phyloP scores from a whole-genome alignment of 495 filamentous ascomycete genomes.

The Hypomontagnella monticulosa region DNA sequence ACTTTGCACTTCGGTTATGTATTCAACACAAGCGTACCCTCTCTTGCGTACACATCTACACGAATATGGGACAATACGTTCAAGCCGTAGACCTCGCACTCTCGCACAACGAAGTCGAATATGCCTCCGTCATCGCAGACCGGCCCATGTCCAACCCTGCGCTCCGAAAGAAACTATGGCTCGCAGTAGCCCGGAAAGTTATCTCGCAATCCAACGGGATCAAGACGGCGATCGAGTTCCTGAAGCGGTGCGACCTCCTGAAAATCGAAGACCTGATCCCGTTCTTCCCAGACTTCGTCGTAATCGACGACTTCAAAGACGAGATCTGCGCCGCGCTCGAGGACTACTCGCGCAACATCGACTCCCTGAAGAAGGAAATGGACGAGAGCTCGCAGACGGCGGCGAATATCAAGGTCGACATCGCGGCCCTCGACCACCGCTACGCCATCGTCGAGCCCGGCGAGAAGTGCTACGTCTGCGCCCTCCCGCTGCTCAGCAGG shows the following conservation, averaged over 20 bases:
- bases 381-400: conserved; percentile 90
- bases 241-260: conserved; percentile 88
- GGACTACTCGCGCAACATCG: conserved; percentile 89
- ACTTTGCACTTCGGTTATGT: conserved; percentile 95
- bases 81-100: conserved; percentile 93
- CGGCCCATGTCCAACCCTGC: conserved; percentile 77
- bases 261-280: conserved; percentile 97
- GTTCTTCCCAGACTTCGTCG: conserved; percentile 98
- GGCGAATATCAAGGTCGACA: conserved; percentile 86
- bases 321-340: conserved; percentile 95
- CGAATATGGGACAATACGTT: conserved; percentile 89
- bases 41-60: conserved; percentile 95
- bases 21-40: conserved; percentile 92
- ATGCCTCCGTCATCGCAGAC: conserved; percentile 91
- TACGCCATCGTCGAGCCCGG: conserved; percentile 98
- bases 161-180: conserved; percentile 94
- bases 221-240: conserved; percentile 94
- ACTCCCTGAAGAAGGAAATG: conserved; percentile 92
- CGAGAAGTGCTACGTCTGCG: conserved; percentile 89
- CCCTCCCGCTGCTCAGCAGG: conserved; percentile 81
- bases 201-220: conserved; percentile 85
- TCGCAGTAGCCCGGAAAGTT: conserved; percentile 91
- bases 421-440: conserved; percentile 80
- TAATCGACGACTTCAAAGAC: conserved; percentile 98
- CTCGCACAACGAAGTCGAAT: conserved; percentile 85